These are phyloP conservation scores for Komagataea norvegica DNA, from an alignment of 1,139 yeast species.

Conservation along the genomic window DNA sequence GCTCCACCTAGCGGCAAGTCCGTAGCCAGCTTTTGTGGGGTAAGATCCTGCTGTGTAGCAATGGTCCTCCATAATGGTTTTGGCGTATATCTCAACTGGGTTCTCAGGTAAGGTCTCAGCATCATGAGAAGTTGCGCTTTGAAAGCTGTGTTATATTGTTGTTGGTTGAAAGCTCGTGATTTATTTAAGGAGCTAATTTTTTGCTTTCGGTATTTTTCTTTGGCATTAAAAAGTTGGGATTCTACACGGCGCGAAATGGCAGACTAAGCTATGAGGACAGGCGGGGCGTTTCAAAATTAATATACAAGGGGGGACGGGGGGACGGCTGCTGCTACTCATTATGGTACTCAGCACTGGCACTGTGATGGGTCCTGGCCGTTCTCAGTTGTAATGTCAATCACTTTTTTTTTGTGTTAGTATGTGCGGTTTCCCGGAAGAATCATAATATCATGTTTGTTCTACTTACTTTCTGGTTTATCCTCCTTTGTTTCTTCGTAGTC, in stretches of 20 bases:
- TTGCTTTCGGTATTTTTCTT: neutral
- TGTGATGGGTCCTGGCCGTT: constrained; percentile 20
- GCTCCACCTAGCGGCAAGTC: constrained; percentile 51
- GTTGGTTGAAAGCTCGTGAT: neutral
- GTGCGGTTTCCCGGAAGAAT: neutral
- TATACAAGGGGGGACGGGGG: neutral
- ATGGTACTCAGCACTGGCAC: constrained; percentile 22
- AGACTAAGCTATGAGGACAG: constrained; percentile 1
- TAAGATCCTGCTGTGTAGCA: constrained; percentile 18
- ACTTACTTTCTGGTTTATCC: constrained; percentile 36
- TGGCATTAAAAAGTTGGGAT: too few relatives aligned
- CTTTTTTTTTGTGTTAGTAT: constrained; percentile 15
- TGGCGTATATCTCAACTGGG: neutral
- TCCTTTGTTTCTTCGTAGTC: constrained; percentile 57
- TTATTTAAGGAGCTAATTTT: neutral
- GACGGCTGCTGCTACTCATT: too few relatives aligned
- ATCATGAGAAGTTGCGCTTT: constrained; percentile 3
- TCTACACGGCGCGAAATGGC: constrained; percentile 1
- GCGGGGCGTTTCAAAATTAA: too few relatives aligned
- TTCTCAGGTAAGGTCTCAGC: constrained; percentile 9
- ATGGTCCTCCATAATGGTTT: constrained; percentile 11
- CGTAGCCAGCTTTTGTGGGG: constrained; percentile 36
- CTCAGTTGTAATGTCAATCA: constrained; percentile 24
- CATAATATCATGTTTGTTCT: constrained; percentile 12
- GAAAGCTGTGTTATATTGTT: neutral